phyloP scores from a whole-genome alignment of 2,329 filamentous ascomycete genomes.

The Teratosphaeria gauchensis region DNA sequence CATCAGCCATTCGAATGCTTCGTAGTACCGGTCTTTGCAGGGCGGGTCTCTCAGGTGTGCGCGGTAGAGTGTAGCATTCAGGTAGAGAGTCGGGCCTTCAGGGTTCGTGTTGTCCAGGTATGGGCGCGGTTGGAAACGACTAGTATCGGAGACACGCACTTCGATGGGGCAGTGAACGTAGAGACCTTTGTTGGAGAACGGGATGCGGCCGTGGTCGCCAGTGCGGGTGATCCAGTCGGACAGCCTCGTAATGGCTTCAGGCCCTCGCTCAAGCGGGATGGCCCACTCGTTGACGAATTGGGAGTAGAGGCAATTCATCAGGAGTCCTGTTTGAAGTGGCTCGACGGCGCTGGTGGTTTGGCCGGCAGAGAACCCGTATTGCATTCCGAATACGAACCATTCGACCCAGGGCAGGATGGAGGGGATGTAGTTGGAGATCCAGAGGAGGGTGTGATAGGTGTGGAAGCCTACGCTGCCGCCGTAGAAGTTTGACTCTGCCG shows the following conservation, averaged over 20 bases:
- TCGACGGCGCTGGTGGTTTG: slow-evolving; percentile 65
- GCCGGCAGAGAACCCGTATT: slow-evolving; percentile 78
- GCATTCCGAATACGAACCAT: slow-evolving; percentile 95
- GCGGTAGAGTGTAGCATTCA: slow-evolving; percentile 83
- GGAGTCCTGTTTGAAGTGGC: slow-evolving; percentile 65
- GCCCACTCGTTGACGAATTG: slow-evolving; percentile 99
- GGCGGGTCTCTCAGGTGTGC: slow-evolving; percentile 72
- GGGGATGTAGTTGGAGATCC: slow-evolving; percentile 67
- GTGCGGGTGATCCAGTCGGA: slow-evolving; percentile 79
- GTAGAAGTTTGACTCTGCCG: slow-evolving; percentile 64
- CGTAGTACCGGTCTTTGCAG: slow-evolving; percentile 67
- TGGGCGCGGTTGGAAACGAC: slow-evolving; percentile 43
- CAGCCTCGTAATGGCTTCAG: slow-evolving; percentile 74
- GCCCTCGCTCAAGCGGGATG: slow-evolving; percentile 72
- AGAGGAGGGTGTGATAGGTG: slow-evolving; percentile 85
- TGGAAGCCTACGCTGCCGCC: slow-evolving; percentile 75
- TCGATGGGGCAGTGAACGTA: slow-evolving; percentile 88
- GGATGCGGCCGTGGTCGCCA: slow-evolving; percentile 56
- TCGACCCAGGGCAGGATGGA: slow-evolving; percentile 78
- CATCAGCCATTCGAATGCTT: slow-evolving; percentile 88
- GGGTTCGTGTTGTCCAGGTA: slow-evolving; percentile 63
- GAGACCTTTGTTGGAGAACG: slow-evolving; percentile 66
- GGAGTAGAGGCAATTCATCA: slow-evolving; percentile 98
- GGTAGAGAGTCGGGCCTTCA: slow-evolving; percentile 67
- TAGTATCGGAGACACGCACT: slow-evolving; percentile 73